These are phyloP conservation scores for Entophlyctis luteolus DNA, from an alignment of 192 early-diverging fungal genomes.

Conservation along the genomic window DNA sequence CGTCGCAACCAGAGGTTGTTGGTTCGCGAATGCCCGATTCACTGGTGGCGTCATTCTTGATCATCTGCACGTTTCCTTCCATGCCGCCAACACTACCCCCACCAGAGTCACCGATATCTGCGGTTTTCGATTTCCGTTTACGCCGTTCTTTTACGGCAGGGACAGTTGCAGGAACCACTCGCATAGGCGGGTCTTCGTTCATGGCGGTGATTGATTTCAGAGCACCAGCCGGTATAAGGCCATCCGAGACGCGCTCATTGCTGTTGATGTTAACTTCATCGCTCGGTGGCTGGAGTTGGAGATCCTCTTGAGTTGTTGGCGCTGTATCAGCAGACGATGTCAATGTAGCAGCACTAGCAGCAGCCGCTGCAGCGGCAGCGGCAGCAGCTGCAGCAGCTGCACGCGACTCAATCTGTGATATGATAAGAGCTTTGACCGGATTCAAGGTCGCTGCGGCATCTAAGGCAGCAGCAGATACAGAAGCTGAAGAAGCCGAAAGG, in stretches of 20 bases:
- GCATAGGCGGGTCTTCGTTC: background rate
- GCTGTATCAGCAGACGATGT: too few species aligned
- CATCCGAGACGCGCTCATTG: too few species aligned
- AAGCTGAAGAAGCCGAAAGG: background rate
- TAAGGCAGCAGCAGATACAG: background rate
- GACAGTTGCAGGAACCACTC: background rate
- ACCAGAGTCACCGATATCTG: background rate
- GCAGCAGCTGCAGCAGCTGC: background rate
- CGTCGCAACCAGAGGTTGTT: background rate
- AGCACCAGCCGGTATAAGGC: too few species aligned
- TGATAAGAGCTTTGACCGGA: slow-evolving; percentile 17
- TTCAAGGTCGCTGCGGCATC: background rate
- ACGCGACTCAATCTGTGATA: slow-evolving; percentile 11
- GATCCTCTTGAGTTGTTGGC: too few species aligned
- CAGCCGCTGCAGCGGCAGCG: background rate
- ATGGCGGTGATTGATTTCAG: too few species aligned
- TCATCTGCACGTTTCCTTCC: background rate
- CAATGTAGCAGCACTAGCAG: too few species aligned
- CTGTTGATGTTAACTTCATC: background rate
- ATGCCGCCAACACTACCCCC: background rate
- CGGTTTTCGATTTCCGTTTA: background rate
- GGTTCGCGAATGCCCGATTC: background rate
- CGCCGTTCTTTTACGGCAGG: background rate
- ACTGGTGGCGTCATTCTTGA: background rate
- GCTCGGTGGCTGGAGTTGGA: too few species aligned